Percentiles rank a stretch among this genome's conserved stretches.
phyloP scores from a whole-genome alignment of 2,329 filamentous ascomycete species.

The Ceratocystis variospora region DNA sequence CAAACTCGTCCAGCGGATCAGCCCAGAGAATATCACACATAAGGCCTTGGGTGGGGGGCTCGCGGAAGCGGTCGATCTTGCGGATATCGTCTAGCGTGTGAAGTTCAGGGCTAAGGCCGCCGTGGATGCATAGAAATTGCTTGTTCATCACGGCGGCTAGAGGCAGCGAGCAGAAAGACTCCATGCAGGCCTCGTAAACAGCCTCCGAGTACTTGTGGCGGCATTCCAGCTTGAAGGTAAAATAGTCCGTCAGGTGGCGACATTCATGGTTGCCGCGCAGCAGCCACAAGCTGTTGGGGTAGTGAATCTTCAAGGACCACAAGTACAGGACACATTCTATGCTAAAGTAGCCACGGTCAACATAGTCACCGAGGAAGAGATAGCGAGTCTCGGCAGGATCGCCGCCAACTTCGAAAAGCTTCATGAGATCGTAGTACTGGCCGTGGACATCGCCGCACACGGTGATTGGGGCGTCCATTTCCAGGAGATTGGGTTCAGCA shows the following conservation, averaged over 20 bases:
- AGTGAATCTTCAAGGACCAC: constrained; percentile 98
- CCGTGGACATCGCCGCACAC: constrained; percentile 97
- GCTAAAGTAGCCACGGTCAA: constrained; percentile 96
- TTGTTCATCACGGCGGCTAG: constrained; percentile 99
- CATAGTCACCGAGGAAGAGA: constrained; percentile 94
- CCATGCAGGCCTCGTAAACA: constrained; percentile 95
- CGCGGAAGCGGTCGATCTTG: constrained; percentile 81
- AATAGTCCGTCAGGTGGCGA: constrained; percentile 97
- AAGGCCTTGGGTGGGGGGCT: constrained; percentile 89
- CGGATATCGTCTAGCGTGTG: constrained; percentile 92
- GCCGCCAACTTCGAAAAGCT: constrained; percentile 94
- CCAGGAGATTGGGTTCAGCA: constrained; percentile 84
- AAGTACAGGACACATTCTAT: constrained; percentile 98
- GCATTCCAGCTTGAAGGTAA: constrained; percentile 99
- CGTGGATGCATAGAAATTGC: constrained; percentile 97
- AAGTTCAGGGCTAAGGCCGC: constrained; percentile 85
- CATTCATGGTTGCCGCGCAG: constrained; percentile 97
- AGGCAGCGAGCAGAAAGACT: constrained; percentile 89
- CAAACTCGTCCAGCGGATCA: constrained; percentile 94
- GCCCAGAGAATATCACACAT: constrained; percentile 99
- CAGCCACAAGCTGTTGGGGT: constrained; percentile 92
- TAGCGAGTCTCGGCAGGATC: constrained; percentile 94
- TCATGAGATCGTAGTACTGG: constrained; percentile 99
- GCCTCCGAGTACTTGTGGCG: constrained; percentile 98
- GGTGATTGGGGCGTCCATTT: constrained; percentile 99